Base-by-base conservation (phyloP, 257 asterid species). In the Nicotiana tomentosiformis region DNA sequence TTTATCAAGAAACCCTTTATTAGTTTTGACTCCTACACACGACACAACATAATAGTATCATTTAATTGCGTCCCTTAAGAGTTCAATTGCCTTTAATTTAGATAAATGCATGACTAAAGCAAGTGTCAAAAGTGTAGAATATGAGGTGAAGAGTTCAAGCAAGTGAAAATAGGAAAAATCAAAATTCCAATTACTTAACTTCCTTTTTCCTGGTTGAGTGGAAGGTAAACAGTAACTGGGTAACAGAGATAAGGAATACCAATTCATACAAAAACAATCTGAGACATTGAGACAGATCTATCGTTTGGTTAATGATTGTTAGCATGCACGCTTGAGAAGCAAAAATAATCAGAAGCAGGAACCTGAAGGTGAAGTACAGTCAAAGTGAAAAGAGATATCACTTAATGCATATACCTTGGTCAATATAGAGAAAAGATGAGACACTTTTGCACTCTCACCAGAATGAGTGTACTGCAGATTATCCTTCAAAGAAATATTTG, bases 361-460 rank as follows among this genome's bases (percentile, higher is more conserved):
- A 57, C 30, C 61, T 61, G 83, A 62, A 37, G 82, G 76, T 58
- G 39, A 46, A 53, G 58, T 58, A 26, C 7, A 67, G 72, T 62
- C 74, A 79, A 39, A 79, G 80, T 39, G 39, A 39, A 51, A 12
- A 10, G 26, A 32, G 60, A 53, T 30, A 77, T 60, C 66, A 51
- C 20, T 23, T 39, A 43, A 72, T 62, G 60, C 66, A 86, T 88
- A 80, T 90, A 95, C 99, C 99, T 92, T 89, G 81, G 90, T 88
- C 91, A 94, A 84, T 85, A 84, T 87, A 55, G 92, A 89, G 90
- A 89, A 91, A 80, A 92, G 87, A 72, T 88, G 89, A 43, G 92
- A 88, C 77, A 94, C 87, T 94, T 91, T 93, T 65, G 89, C 89
- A 83, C 88, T 77, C 83, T 89, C 97, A 33, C 79, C 81, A 84